Evolutionary conservation across 202 grass and related monocot species (phyloP), one percentile per base, ranked within the genome.

Genomic region (Zizania palustris): DNA sequence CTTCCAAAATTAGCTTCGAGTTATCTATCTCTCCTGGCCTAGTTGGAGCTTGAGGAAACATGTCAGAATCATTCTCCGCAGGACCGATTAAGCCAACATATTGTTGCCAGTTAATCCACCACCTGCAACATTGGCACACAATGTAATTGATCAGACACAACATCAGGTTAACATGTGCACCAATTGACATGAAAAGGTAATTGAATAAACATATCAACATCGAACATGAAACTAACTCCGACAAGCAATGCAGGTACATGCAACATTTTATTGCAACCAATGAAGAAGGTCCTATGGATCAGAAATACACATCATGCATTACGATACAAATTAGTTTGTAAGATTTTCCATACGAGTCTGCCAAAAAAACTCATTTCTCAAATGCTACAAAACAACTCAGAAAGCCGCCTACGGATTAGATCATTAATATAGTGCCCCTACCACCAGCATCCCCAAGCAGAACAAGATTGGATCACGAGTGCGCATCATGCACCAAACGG

Each of bases 11-110:
- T 82, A 99, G 88, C 76, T 95, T 93, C 1, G 89, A 85, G 70
- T 99, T 99, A 75, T 99, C 89, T 81, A 99, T 99, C 71, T 99
- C 81, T 57, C 96, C 92, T 45, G 96, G 96, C 63, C 96, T 93
- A 81, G 60, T 67, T 49, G 22, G 55, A 61, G 50, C 51, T 48
- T 69, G 40, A 56, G 60, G 79, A 77, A 81, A 57, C 22, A 77
- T 82, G 45, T 87, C 83, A 53, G 36, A 46, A 18, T 51, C 86
- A 72, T 83, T 74, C 15, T 84, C 73, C 36, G 46, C 78, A 67
- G 21, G 40, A 57, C 49, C 73, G 37, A 81, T 72, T 69, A 87
- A 80, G 43, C 83, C 83, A 50, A 87, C 85, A 54, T 99, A 99
- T 19, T 21, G 55, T 81, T 82, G 92, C 96, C 96, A 99, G 73